A percentile compares a stretch with the other conserved stretches of the same genome.
Conservation (phyloP, 306 rosid genomes). For the Benincasa hispida region DNA sequence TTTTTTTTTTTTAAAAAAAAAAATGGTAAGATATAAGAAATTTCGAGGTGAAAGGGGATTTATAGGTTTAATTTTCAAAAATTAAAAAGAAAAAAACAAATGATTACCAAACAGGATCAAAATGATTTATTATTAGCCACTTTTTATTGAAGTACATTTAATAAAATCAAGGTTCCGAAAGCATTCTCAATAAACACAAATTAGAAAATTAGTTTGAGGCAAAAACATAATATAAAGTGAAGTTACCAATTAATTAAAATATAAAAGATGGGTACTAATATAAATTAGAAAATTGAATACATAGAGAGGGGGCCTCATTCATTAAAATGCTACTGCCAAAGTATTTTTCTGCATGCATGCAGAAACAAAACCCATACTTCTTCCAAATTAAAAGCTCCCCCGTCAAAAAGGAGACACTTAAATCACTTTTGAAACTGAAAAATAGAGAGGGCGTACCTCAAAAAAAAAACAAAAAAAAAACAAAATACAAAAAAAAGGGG, state of each 20-base stretch:
- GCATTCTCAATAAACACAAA: background rate
- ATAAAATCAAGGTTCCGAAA: background rate
- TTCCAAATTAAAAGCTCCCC: background rate
- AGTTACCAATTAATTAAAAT: background rate
- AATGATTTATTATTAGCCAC: background rate
- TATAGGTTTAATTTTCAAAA: no score
- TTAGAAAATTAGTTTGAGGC: background rate
- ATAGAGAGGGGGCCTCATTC: background rate
- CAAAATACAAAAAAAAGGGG: background rate
- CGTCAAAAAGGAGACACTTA: background rate
- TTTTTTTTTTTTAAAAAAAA: no score
- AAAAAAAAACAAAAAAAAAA: no score
- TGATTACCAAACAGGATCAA: background rate
- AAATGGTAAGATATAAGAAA: no score
- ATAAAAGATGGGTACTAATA: background rate
- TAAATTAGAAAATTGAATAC: constrained; percentile 6
- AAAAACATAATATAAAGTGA: background rate
- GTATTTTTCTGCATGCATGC: constrained; percentile 6
- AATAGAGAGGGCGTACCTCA: background rate
- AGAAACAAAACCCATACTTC: background rate
- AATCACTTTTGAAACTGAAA: background rate
- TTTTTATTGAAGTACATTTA: background rate
- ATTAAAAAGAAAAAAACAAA: no score
- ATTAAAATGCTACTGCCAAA: background rate
- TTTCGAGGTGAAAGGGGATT: no score